Evolutionary conservation across 129 eudicot species (phyloP), one percentile per base, ranked within the genome.

Genomic region (Cynara cardunculus): DNA sequence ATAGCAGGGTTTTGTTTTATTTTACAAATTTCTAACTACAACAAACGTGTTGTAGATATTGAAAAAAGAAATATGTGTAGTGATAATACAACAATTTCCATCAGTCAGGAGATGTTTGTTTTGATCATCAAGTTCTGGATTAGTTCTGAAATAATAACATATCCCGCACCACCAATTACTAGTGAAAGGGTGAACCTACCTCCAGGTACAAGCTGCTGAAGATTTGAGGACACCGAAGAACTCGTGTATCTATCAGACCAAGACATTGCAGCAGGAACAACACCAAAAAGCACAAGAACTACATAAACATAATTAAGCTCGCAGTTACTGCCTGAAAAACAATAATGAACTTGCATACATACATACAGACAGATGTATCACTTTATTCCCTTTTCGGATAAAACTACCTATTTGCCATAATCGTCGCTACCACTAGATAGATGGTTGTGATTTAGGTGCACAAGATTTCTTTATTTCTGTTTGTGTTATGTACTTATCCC

Each of bases 231-330:
- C 0, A 73, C 75, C 0, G 88, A 81, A 16, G 87, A 82, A 37
- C 73, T 72, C 19, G 95, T 80, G 71, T 91, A 95, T 76, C 99
- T 84, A 74, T 95, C 97, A 24, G 97, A 87, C 99, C 99, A 95
- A 11, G 88, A 82, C 99, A 95, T 95, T 69, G 97, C 97, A 76
- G 95, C 99, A 46, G 99, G 99, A 78, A 96, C 86, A 85, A 96
- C 74, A 34, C 99, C 99, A 71, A 96, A 96, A 81, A 96, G 88
- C 88, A 96, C 97, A 88, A 96, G 75, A 64, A 96, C 99, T 96
- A 72, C 86, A 78, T 34, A 78, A 8, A 64, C 32, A 71, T 30
- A 24, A 56, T 19, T 67, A 18, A 28, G 1, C 3, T 41, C 7
- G 7, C 18, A 53, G 25, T 22, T n/a, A 1, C 10, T 30, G 5